Base-by-base conservation (phyloP, 2,329 filamentous ascomycete species). In the Pseudogymnoascus sp. region DNA sequence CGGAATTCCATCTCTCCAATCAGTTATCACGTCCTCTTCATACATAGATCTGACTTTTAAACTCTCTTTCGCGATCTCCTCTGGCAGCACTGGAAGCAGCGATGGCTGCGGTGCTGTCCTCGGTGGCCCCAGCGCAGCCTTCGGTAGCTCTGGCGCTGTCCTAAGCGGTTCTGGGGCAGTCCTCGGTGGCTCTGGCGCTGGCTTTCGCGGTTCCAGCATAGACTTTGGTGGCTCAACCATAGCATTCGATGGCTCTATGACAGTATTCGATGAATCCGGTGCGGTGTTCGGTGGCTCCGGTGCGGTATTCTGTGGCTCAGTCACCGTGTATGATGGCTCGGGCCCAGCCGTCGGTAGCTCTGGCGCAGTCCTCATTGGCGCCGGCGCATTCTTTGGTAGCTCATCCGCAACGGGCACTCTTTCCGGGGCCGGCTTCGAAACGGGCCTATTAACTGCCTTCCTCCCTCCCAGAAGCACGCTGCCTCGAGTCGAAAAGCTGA, bases 401-500 rank as follows among this genome's bases (percentile, higher is more conserved):
- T 55, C 45, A 18, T 6, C 45, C 29, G n/a, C 29, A 12, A n/a
- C 13, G n/a, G 45, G n/a, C 45, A 55, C 45, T 18, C 45, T 55
- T 15, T 55, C 45, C 5, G 45, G 33, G 27, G 27, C 45, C 9
- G 27, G 45, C 45, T 55, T 55, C 2, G 45, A 59, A 59, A 59
- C 25, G 9, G 37, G 29, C 29, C 29, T 55, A 64, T 69, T 67
- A 1, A 68, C 64, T 27, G 65, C 69, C 59, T 71, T 73, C 69
- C 79, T 79, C 60, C 78, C 79, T 65, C 80, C 78, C 69, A 86
- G 78, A 78, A 87, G 83, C 68, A 87, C 76, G 73, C 84, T 87
- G 66, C 84, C 84, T 67, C 84, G 78, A 65, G 85, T 84, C 62
- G 84, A 86, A 70, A 87, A 87, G 66, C 79, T 79, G 66, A 87